phyloP scores from a whole-genome alignment of 495 filamentous ascomycete genomes.

The Xeromyces bisporus region DNA sequence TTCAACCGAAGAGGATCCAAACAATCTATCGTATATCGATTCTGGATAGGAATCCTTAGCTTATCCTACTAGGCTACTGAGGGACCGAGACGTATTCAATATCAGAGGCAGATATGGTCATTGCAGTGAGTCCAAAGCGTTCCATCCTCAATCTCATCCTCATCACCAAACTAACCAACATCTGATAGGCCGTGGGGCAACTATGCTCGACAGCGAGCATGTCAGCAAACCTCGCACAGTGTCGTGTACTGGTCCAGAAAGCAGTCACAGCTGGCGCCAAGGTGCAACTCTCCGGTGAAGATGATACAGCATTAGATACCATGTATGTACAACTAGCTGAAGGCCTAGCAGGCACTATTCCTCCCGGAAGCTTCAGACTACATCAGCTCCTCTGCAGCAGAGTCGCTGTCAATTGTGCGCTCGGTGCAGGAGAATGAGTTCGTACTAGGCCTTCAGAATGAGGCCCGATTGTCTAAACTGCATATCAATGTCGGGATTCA shows the following conservation, averaged over 20 bases:
- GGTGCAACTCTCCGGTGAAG: constrained; percentile 37
- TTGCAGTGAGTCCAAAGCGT: constrained; percentile 14
- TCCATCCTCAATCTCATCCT: not conserved
- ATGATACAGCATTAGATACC: not conserved
- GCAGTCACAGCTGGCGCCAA: constrained; percentile 61
- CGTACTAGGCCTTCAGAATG: constrained; percentile 50
- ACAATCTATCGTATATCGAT: no score
- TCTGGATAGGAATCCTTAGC: no score
- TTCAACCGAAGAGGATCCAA: no score
- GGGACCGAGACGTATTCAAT: no score
- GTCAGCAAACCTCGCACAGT: constrained; percentile 61
- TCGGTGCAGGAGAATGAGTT: constrained; percentile 43
- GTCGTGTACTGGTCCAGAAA: constrained; percentile 50
- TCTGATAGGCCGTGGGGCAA: constrained; percentile 62
- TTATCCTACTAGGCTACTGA: no score
- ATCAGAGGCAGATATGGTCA: no score
- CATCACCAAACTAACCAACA: not conserved
- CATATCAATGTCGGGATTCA: constrained; percentile 84
- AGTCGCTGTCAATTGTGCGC: constrained; percentile 48
- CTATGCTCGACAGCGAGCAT: constrained; percentile 70
- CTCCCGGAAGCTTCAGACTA: constrained; percentile 89
- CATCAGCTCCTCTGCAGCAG: constrained; percentile 47
- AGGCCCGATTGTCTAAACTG: constrained; percentile 40
- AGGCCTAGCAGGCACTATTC: constrained; percentile 49
- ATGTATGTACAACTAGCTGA: constrained; percentile 4